Conservation (phyloP, 2,329 filamentous ascomycete species). For the Fusarium sublunatum region DNA sequence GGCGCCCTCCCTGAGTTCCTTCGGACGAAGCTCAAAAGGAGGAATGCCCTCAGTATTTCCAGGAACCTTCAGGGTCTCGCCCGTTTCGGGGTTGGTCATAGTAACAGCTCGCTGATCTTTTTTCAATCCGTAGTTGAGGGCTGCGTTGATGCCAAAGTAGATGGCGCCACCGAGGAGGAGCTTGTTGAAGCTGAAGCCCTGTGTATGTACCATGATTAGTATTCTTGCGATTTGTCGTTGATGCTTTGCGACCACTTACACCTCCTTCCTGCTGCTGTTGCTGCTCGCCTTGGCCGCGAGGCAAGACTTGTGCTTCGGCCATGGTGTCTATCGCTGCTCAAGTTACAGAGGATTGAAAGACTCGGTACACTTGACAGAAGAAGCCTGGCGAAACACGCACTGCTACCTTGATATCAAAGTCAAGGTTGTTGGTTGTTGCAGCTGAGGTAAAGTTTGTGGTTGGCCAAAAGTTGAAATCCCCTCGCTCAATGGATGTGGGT, state of each 20-base stretch:
- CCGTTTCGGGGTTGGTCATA: constrained; percentile 61
- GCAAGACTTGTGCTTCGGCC: constrained; percentile 45
- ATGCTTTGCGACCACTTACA: constrained; percentile 43
- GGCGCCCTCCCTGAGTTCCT: constrained; percentile 68
- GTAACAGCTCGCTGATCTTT: constrained; percentile 61
- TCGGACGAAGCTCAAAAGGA: constrained; percentile 73
- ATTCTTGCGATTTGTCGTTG: background rate
- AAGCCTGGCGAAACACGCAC: constrained; percentile 6
- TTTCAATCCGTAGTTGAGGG: constrained; percentile 65
- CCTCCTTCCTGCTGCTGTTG: constrained; percentile 43
- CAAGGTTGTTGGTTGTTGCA: constrained; percentile 36
- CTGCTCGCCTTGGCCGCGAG: constrained; percentile 42
- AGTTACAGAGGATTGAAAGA: constrained; percentile 5
- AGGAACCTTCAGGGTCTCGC: constrained; percentile 64
- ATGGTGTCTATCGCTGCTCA: constrained; percentile 36
- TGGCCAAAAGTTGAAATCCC: constrained; percentile 36
- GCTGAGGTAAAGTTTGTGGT: constrained; percentile 22
- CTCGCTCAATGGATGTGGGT: constrained; percentile 24
- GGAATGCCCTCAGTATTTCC: constrained; percentile 69
- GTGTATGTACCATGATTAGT: constrained; percentile 20
- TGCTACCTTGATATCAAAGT: constrained; percentile 23
- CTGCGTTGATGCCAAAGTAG: constrained; percentile 69
- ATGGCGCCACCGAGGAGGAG: constrained; percentile 64
- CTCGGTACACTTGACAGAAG: constrained; percentile 2
- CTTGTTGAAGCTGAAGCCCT: constrained; percentile 57